phyloP scores from a whole-genome alignment of 2,329 filamentous ascomycete species.

The Cladosporium sp. region DNA sequence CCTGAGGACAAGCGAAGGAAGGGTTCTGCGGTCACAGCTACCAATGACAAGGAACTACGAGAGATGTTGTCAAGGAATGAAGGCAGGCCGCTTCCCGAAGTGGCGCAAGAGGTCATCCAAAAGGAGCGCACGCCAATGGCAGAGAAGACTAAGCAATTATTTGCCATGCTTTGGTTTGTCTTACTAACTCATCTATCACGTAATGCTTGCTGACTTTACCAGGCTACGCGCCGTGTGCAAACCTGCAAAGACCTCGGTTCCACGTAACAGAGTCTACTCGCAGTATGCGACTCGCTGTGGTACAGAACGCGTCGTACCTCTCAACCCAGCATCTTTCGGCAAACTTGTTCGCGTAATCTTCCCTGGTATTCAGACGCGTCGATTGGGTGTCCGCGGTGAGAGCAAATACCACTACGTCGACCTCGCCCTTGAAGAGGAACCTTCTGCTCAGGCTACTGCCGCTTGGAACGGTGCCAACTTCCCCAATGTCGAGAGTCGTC shows the following conservation, averaged over 20 bases:
- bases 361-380: constrained; percentile 86
- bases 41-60: constrained; percentile 78
- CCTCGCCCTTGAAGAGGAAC: constrained; percentile 51
- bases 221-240: constrained; percentile 75
- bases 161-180: constrained; percentile 85
- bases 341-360: constrained; percentile 97
- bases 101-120: constrained; percentile 73
- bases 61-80: constrained; percentile 71
- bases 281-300: constrained; percentile 93
- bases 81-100: constrained; percentile 66
- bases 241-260: constrained; percentile 80
- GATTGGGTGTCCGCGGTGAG: constrained; percentile 89
- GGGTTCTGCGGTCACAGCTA: constrained; percentile 67
- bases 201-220: constrained; percentile 20
- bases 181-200: constrained; percentile 22
- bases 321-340: constrained; percentile 96
- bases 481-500: constrained; percentile 23
- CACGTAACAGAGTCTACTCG: constrained; percentile 88
- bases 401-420: constrained; percentile 94
- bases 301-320: constrained; percentile 86
- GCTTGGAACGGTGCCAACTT: constrained; percentile 27
- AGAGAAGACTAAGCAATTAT: constrained; percentile 80
- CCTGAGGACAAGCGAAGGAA: constrained; percentile 52
- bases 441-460: constrained; percentile 26
- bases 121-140: constrained; percentile 79